phyloP scores from a whole-genome alignment of 768 basidiomycete species.

The Russula emetica region DNA sequence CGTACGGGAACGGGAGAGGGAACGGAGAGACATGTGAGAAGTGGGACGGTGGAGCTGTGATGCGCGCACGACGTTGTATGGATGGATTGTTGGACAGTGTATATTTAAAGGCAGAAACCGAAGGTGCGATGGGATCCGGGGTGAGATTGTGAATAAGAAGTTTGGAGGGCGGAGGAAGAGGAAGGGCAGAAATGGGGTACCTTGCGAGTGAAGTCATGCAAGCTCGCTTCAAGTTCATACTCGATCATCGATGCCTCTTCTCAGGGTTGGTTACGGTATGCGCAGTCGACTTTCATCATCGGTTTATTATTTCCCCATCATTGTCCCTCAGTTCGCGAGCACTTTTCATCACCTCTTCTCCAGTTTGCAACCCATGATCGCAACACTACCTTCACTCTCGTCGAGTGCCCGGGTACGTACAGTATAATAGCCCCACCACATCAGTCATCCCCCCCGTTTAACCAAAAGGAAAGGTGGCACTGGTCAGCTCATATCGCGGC shows the following conservation, averaged over 20 bases:
- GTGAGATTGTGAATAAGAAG: slow-evolving; percentile 47
- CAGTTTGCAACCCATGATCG: slow-evolving; percentile 72
- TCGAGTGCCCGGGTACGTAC: slow-evolving; percentile 80
- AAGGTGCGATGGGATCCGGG: slow-evolving; percentile 55
- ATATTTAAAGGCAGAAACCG: slow-evolving; percentile 48
- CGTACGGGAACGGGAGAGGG: slow-evolving; percentile 78
- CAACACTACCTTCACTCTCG: slow-evolving; percentile 69
- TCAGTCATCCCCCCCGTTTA: not conserved
- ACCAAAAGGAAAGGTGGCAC: slow-evolving; percentile 59
- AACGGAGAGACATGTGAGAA: slow-evolving; percentile 82
- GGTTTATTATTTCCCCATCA: not conserved
- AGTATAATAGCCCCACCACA: too few relatives aligned
- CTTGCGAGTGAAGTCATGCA: slow-evolving; percentile 26
- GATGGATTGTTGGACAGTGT: slow-evolving; percentile 54
- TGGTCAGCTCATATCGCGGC: slow-evolving; percentile 72
- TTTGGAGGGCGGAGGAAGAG: slow-evolving; percentile 43
- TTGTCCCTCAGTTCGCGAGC: slow-evolving; percentile 65
- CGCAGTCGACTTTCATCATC: not conserved
- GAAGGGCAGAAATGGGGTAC: slow-evolving; percentile 51
- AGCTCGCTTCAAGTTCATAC: not conserved
- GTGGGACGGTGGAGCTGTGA: slow-evolving; percentile 55
- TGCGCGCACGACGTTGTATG: slow-evolving; percentile 63
- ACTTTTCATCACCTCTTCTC: slow-evolving; percentile 89
- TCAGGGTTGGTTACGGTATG: slow-evolving; percentile 32
- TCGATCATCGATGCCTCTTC: slow-evolving; percentile 23